phyloP scores from a whole-genome alignment of 495 filamentous ascomycete genomes.

The Daldinia grandis region DNA sequence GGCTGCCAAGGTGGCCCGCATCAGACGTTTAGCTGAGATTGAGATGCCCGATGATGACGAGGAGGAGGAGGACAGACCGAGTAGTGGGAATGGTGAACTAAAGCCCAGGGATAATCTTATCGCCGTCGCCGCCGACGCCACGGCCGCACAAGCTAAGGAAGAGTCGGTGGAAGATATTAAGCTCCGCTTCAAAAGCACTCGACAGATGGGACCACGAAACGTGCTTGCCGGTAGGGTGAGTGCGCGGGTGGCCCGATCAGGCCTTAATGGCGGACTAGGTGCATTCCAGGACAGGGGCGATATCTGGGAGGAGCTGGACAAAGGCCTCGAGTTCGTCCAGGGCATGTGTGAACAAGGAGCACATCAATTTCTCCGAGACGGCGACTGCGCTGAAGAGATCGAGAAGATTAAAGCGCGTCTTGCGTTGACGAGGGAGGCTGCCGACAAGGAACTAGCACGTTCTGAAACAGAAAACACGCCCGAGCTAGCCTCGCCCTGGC shows the following conservation, averaged over 20 bases:
- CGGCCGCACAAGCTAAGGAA: constrained; percentile 7
- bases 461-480: constrained; percentile 52
- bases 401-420: constrained; percentile 68
- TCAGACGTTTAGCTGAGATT: constrained; percentile 61
- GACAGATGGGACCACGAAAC: constrained; percentile 40
- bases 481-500: constrained; percentile 31
- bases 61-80: constrained; percentile 45
- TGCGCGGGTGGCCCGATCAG: constrained; percentile 31
- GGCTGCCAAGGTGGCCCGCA: constrained; percentile 67
- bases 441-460: constrained; percentile 66
- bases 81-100: constrained; percentile 19
- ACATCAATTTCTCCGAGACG: constrained; percentile 85
- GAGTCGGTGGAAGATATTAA: constrained; percentile 35
- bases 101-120: constrained; percentile 41
- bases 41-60: constrained; percentile 58
- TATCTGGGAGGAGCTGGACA: constrained; percentile 77
- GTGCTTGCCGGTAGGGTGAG: constrained; percentile 11
- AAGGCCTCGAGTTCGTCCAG: constrained; percentile 79
- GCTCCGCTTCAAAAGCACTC: constrained; percentile 47
- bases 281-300: constrained; percentile 50
- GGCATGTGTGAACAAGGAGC: constrained; percentile 83
- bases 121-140: constrained; percentile 13
- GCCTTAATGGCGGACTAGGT: constrained; percentile 39
- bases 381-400: constrained; percentile 79
- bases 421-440: constrained; percentile 65